These are phyloP conservation scores for Geoglossum glabrum DNA, from an alignment of 495 filamentous ascomycete genomes.

Conservation along the genomic window DNA sequence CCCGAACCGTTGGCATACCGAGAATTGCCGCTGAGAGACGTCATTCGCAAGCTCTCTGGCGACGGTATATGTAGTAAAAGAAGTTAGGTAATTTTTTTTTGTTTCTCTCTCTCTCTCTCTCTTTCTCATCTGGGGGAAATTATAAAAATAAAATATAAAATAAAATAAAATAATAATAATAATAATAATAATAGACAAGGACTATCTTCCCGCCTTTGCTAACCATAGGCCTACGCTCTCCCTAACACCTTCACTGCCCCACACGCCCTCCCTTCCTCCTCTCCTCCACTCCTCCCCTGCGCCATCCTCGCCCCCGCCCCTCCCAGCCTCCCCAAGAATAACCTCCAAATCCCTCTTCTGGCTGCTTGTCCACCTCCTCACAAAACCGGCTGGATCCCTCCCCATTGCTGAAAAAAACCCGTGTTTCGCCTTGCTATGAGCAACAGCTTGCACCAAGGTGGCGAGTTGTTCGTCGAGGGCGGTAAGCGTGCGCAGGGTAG, in stretches of 20 bases:
- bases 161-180: too few species aligned
- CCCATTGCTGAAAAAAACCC: slow-evolving; percentile 57
- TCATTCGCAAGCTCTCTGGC: background rate
- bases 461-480: slow-evolving; percentile 67
- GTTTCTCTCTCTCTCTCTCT: too few species aligned
- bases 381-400: slow-evolving; percentile 63
- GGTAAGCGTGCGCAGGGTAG: slow-evolving; percentile 48
- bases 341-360: slow-evolving; percentile 84
- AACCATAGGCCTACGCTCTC: slow-evolving; percentile 3
- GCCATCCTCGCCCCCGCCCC: slow-evolving; percentile 38
- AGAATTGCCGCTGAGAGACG: background rate
- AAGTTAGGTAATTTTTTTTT: too few species aligned
- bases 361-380: slow-evolving; percentile 63
- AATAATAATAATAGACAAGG: too few species aligned
- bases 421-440: slow-evolving; percentile 65
- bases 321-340: slow-evolving; percentile 59
- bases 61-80: too few species aligned
- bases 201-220: background rate
- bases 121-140: too few species aligned
- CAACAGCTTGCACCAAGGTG: slow-evolving; percentile 53
- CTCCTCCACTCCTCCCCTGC: slow-evolving; percentile 37
- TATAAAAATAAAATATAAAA: too few species aligned
- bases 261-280: slow-evolving; percentile 32
- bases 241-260: slow-evolving; percentile 16
- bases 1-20: background rate